phyloP scores from a whole-genome alignment of 768 basidiomycete species.

The Tephrocybe sp. region DNA sequence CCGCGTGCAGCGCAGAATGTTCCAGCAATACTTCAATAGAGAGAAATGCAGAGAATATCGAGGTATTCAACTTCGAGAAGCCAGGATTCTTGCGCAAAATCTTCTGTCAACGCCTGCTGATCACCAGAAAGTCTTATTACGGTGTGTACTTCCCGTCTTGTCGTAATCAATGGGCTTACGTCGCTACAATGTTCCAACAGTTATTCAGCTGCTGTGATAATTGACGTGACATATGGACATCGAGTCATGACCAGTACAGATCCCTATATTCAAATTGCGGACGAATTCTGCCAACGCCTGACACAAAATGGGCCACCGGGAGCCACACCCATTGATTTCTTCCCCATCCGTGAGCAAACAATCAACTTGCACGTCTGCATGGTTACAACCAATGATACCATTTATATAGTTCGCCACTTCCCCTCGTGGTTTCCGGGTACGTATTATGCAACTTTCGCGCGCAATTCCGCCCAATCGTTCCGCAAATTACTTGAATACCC shows the following conservation, averaged over 20 bases:
- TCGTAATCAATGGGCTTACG: too few relatives aligned
- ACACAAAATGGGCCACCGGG: slow-evolving; percentile 6
- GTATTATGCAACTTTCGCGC: slow-evolving; percentile 10
- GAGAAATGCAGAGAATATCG: slow-evolving; percentile 4
- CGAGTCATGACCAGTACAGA: slow-evolving; percentile 14
- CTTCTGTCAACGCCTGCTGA: neutral
- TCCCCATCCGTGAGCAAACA: slow-evolving; percentile 7
- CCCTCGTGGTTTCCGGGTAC: slow-evolving; percentile 18
- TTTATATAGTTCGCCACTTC: slow-evolving; percentile 10
- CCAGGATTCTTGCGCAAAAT: slow-evolving; percentile 3
- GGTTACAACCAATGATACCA: neutral
- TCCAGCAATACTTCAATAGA: slow-evolving; percentile 9
- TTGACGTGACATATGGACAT: slow-evolving; percentile 18
- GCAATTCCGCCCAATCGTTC: slow-evolving; percentile 1
- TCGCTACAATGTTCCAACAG: slow-evolving; percentile 1
- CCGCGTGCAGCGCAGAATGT: slow-evolving; percentile 10
- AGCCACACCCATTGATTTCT: slow-evolving; percentile 15
- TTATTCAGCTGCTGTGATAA: slow-evolving; percentile 16
- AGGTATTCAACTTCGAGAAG: neutral
- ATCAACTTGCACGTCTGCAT: neutral
- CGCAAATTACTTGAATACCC: slow-evolving; percentile 2
- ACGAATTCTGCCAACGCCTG: neutral
- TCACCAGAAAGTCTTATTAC: neutral
- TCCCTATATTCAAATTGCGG: slow-evolving; percentile 9
- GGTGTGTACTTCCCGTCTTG: neutral